Evolutionary conservation across 2,329 filamentous ascomycete species (phyloP).

Genomic region (Colletotrichum orbiculare): DNA sequence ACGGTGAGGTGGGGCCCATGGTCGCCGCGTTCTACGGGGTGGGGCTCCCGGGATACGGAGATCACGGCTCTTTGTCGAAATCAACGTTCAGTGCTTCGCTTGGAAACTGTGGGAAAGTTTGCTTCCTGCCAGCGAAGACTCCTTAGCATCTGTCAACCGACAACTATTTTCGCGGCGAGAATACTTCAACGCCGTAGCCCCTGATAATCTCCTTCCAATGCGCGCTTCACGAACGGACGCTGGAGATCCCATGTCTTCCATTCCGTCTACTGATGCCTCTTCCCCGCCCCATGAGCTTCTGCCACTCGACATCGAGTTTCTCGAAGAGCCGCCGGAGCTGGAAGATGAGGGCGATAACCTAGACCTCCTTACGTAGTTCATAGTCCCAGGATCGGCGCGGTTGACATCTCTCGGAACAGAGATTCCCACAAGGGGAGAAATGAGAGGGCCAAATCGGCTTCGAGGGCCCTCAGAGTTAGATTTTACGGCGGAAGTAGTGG

Average conservation of each 20-base stretch:
- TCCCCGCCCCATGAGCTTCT: background rate
- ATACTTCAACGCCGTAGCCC: background rate
- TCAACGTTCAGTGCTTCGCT: too few relatives aligned
- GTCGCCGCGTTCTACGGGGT: too few relatives aligned
- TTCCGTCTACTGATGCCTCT: background rate
- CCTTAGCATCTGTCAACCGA: background rate
- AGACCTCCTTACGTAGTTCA: background rate
- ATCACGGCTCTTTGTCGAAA: too few relatives aligned
- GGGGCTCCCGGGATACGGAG: too few relatives aligned
- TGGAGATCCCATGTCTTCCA: background rate
- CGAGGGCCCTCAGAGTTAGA: background rate
- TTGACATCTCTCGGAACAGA: background rate
- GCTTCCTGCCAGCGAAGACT: too few relatives aligned
- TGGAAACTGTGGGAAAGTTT: too few relatives aligned
- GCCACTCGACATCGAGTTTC: background rate
- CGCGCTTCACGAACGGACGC: background rate
- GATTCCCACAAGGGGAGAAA: background rate
- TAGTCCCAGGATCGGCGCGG: background rate
- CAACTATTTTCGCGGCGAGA: background rate
- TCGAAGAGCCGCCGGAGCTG: background rate
- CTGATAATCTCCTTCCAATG: conserved; percentile 2
- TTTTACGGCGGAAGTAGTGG: background rate
- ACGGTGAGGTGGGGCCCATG: too few relatives aligned
- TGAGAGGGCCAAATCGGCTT: background rate
- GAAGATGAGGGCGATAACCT: background rate